These are phyloP conservation scores for Rhizophora mangle DNA, from an alignment of 345 rosid genomes.

Conservation along the genomic window DNA sequence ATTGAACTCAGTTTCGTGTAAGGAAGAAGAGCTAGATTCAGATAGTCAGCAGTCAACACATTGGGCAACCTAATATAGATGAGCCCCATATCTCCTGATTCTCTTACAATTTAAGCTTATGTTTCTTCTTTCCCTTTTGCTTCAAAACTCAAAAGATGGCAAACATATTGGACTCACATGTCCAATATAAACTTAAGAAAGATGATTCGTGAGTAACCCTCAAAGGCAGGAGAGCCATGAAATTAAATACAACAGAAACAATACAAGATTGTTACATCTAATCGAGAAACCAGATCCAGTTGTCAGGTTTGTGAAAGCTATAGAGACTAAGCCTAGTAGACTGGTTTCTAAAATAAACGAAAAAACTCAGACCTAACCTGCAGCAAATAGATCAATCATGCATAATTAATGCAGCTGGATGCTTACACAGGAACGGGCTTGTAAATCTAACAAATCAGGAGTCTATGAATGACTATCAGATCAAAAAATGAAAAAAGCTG, in stretches of 20 bases:
- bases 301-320: slow-evolving; percentile 6
- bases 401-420: slow-evolving; percentile 12
- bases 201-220: background rate
- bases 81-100: too few relatives aligned
- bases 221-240: background rate
- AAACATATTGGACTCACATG: background rate
- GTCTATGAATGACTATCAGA: background rate
- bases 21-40: too few relatives aligned
- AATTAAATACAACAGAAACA: background rate
- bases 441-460: background rate
- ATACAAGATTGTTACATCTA: slow-evolving; percentile 8
- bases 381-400: slow-evolving; percentile 9
- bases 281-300: slow-evolving; percentile 10
- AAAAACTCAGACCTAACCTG: slow-evolving; percentile 12
- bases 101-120: too few relatives aligned
- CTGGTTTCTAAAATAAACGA: background rate
- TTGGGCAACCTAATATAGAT: too few relatives aligned
- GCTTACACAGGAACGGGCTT: slow-evolving; percentile 9
- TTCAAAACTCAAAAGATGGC: background rate
- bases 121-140: too few relatives aligned
- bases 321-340: background rate
- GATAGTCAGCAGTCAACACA: too few relatives aligned
- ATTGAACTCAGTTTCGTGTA: too few relatives aligned
- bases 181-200: background rate
- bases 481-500: background rate